phyloP scores from a whole-genome alignment of 176 grass and related monocot species.

The Oryza rufipogon region DNA sequence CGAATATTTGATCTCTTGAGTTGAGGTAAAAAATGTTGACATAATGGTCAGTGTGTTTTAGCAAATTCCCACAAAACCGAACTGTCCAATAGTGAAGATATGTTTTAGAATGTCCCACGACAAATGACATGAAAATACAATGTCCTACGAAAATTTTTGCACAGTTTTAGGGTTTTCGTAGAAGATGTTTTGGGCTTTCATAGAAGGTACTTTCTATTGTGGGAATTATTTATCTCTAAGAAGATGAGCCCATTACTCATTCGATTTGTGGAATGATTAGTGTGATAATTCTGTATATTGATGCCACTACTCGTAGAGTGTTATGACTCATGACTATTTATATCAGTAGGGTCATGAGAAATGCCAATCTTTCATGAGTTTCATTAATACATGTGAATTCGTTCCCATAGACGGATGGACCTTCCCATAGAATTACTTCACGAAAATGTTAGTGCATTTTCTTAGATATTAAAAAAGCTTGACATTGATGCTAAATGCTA shows the following conservation, averaged over 20 bases:
- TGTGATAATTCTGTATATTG: background rate
- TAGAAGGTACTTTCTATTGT: background rate
- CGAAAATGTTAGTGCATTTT: constrained; percentile 2
- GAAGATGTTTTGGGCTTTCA: too few species aligned
- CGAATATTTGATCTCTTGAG: too few species aligned
- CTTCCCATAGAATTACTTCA: constrained; percentile 8
- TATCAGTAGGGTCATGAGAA: background rate
- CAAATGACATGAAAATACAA: too few species aligned
- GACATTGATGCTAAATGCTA: background rate
- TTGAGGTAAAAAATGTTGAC: too few species aligned
- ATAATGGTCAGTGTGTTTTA: too few species aligned
- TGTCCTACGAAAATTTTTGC: too few species aligned
- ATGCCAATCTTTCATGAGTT: background rate
- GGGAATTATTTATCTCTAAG: background rate
- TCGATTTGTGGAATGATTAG: background rate
- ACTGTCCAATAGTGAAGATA: too few species aligned
- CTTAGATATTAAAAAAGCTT: background rate
- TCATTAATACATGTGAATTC: background rate
- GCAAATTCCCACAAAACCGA: too few species aligned
- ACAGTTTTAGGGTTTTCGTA: too few species aligned
- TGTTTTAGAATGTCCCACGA: too few species aligned
- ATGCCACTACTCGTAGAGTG: background rate
- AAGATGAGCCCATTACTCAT: background rate
- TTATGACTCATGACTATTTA: background rate
- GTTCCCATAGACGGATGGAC: too few species aligned